Base-by-base conservation (phyloP, 805 yeast genomes). In the Debaryomyces prosopidis region DNA sequence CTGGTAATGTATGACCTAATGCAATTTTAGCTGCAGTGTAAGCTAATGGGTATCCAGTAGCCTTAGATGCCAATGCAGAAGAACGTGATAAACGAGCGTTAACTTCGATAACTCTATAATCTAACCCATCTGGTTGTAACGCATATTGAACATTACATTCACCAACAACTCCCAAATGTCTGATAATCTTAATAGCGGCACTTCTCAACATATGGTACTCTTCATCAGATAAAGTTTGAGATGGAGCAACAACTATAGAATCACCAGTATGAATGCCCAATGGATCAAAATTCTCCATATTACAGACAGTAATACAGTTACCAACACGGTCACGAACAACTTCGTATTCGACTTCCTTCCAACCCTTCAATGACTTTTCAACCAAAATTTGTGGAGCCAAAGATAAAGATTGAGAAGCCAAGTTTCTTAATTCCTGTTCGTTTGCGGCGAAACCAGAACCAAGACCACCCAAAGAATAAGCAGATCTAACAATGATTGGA, bases 281-380 rank as follows among this genome's bases (percentile, higher is more conserved):
- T 36, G 99, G 99, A 71, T 92, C 99, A 58, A 92, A 92, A 76
- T 92, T 92, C 75, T 92, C 99, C 99, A 92, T 92, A 72, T 92
- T 92, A 79, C 99, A 92, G 43, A 92, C 99, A 36, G 99, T 92
- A 66, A 92, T 92, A 80, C 99, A 92, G 80, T 92, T 92, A 55
- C 86, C 97, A 45, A 87, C 94, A 53, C 94, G 81, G 75, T 92
- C 99, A 65, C 99, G 86, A 46, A 92, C 98, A 53, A 92, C 99
- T 76, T 92, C 99, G 68, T 92, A 92, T 73, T 92, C 99, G 51
- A 92, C 95, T 72, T 92, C 99, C 69, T 92, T 92, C 99, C 99
- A 92, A 53, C 99, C 99, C 76, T 91, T 92, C 73, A 92, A 77
- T 5, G 98, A 92, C 77, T 87, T 91, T 73, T 92, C 99, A 51